These are phyloP conservation scores for Trichoderma oligosporum DNA, from an alignment of 2,329 filamentous ascomycete genomes.

Conservation along the genomic window DNA sequence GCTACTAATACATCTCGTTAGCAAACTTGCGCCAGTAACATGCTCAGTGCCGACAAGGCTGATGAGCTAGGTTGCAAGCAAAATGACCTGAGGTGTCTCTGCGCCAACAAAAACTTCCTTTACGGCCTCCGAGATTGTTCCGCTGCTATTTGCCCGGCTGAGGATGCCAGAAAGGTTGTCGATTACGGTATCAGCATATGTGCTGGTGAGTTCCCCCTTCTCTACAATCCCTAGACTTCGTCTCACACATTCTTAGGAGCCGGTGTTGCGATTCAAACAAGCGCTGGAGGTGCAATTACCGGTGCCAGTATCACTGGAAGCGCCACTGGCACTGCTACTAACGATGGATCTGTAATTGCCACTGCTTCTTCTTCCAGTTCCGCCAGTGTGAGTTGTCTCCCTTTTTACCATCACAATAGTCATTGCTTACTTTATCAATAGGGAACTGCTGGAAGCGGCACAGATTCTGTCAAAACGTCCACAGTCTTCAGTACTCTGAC, in stretches of 20 bases:
- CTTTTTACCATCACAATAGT: not conserved
- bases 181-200: constrained; percentile 41
- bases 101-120: constrained; percentile 44
- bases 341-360: not conserved
- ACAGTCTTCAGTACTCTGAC: constrained; percentile 38
- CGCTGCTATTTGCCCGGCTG: constrained; percentile 38
- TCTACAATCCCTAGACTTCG: not conserved
- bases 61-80: constrained; percentile 43
- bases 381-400: constrained; percentile 1
- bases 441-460: constrained; percentile 6
- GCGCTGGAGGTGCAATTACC: not conserved
- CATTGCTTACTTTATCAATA: not conserved
- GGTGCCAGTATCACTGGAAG: constrained; percentile 8
- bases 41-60: constrained; percentile 43
- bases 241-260: constrained; percentile 28
- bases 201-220: constrained; percentile 29
- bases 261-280: constrained; percentile 34
- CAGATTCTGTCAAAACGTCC: constrained; percentile 27
- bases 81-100: constrained; percentile 45
- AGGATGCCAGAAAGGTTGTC: constrained; percentile 37
- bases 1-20: constrained; percentile 29
- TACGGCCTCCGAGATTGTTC: constrained; percentile 53
- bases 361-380: not conserved
- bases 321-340: not conserved
- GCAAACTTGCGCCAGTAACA: constrained; percentile 49